Evolutionary conservation across 2,329 filamentous ascomycete species (phyloP).

Genomic region (Diplodia intermedia): DNA sequence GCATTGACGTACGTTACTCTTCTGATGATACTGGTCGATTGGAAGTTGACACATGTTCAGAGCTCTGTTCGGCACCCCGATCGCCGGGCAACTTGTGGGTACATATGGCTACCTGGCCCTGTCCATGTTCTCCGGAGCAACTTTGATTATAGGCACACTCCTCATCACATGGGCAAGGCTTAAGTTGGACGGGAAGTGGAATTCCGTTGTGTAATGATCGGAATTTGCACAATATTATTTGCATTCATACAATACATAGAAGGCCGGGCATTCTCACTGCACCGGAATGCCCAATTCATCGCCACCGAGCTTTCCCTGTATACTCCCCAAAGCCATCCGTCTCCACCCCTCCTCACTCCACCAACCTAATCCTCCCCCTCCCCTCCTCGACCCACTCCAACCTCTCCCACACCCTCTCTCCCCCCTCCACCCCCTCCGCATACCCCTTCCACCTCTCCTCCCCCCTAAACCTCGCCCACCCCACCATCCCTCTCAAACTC

Average conservation of each 20-base stretch:
- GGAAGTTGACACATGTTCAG: background rate
- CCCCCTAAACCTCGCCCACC: background rate
- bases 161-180: background rate
- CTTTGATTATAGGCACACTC: slow-evolving; percentile 1
- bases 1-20: slow-evolving; percentile 11
- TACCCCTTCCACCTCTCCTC: no score
- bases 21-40: background rate
- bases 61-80: slow-evolving; percentile 18
- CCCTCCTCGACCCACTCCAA: background rate
- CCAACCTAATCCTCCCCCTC: background rate
- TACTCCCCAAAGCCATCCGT: no score
- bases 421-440: background rate
- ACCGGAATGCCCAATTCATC: no score
- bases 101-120: slow-evolving; percentile 15
- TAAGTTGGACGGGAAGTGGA: background rate
- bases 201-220: background rate
- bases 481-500: background rate
- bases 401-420: no score
- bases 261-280: no score
- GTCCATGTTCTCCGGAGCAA: slow-evolving; percentile 14
- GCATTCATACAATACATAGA: no score
- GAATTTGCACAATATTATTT: background rate
- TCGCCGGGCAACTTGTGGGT: slow-evolving; percentile 11
- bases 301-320: no score
- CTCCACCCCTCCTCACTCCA: background rate